Evolutionary conservation across 208 protist genomes (phyloP), one percentile per base, ranked within the genome.

Genomic region (Kentomonas sorsogonicus): DNA sequence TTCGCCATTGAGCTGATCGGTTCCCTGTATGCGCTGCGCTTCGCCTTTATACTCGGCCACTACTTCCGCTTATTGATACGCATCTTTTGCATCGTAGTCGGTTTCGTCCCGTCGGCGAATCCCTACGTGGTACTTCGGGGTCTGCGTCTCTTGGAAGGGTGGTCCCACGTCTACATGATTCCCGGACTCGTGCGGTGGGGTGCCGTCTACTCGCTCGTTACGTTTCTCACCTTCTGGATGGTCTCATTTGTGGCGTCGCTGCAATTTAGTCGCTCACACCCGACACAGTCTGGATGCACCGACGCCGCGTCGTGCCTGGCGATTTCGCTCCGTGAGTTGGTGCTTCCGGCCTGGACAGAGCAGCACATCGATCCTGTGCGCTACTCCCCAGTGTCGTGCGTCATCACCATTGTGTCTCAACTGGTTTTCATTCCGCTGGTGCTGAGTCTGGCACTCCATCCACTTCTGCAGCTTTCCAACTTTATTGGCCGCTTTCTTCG

Each of bases 401-500:
- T 81, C 15, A 55, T 86, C 18, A 74, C 89, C 29, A 7, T 89
- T 18, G 48, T 69, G 13, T 87, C 79, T 51, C 81, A 79, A 58
- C 56, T 89, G 26, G 58, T 75, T 31, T 84, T 89, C 55, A 72
- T 79, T 26, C 81, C 80, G 3, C 75, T 89, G 57, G 22, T 76
- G 2, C 70, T 83, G 16, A 58, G 66, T 30, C 77, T 89, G 36
- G 29, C 63, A 44, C 55, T 92, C 33, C 78, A 89, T 55, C 78
- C 79, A 11, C 63, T 86, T 34, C 63, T 92, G 41, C 79, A 75
- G 13, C 56, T 89, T 33, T 85, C 79, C 50, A 83, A 74, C 72
- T 84, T 89, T 33, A 80, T 87, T 44, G 78, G 77, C 23, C 74
- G 81, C 9, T 92, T 92, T 44, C 62, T 92, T 18, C 80, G 80